A percentile compares a stretch with the other conserved stretches of the same genome.
These are phyloP conservation scores for Leavenworthia alabamica DNA, from an alignment of 345 rosid species.

Conservation along the genomic window DNA sequence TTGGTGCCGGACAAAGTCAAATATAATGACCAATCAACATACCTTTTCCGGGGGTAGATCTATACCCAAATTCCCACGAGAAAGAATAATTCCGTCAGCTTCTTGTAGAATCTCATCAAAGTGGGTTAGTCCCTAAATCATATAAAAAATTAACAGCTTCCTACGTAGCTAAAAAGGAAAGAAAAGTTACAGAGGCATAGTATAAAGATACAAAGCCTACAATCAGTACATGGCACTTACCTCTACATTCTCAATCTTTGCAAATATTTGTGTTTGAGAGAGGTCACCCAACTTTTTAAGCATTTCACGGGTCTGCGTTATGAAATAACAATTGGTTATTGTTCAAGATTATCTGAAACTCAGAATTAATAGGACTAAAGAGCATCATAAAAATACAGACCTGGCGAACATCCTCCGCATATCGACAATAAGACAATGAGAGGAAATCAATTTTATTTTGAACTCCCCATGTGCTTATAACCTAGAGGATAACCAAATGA, in stretches of 20 bases:
- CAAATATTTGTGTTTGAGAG: conserved; percentile 84
- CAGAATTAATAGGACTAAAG: neutral
- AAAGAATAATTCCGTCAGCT: conserved; percentile 98
- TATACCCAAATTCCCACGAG: conserved; percentile 95
- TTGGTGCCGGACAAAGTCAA: too few species aligned
- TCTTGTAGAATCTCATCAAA: conserved; percentile 97
- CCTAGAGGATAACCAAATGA: conserved; percentile 37
- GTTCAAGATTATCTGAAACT: neutral
- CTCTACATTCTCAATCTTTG: conserved; percentile 92
- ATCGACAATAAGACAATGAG: too few species aligned
- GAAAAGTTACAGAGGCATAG: neutral
- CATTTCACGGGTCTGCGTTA: conserved; percentile 69
- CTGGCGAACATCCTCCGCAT: too few species aligned
- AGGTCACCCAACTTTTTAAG: conserved; percentile 82
- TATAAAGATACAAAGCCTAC: neutral
- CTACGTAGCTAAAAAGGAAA: neutral
- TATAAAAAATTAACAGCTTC: neutral
- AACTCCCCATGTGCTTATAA: conserved; percentile 89
- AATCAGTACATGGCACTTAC: conserved; percentile 29
- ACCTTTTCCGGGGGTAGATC: conserved; percentile 99
- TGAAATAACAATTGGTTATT: conserved; percentile 6
- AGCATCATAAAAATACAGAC: conserved; percentile 28
- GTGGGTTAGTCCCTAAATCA: conserved; percentile 71
- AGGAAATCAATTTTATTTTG: conserved; percentile 91
- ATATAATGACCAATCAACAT: conserved; percentile 14